phyloP scores from a whole-genome alignment of 345 rosid genomes.

The Ceriops decandra region DNA sequence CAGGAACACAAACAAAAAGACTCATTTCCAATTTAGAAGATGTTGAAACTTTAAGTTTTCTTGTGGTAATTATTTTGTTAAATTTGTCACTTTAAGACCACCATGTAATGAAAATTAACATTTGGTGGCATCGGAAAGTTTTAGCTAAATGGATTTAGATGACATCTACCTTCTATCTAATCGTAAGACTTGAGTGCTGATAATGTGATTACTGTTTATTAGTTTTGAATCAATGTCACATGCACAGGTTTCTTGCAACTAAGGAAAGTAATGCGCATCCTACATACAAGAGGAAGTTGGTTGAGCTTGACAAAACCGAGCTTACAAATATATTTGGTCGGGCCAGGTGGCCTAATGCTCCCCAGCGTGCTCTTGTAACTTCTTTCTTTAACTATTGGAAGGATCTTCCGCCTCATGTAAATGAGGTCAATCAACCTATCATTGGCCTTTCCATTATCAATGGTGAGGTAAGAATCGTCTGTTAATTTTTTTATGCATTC shows the following conservation, averaged over 20 bases:
- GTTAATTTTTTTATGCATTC: no score
- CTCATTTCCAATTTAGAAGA: no score
- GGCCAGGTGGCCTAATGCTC: conserved; percentile 86
- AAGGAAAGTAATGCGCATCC: conserved; percentile 86
- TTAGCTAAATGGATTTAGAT: no score
- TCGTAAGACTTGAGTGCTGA: no score
- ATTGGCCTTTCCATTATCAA: conserved; percentile 66
- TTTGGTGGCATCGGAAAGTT: no score
- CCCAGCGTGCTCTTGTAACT: conserved; percentile 64
- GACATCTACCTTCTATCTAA: no score
- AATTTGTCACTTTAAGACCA: no score
- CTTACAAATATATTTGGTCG: conserved; percentile 74
- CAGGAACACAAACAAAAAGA: no score
- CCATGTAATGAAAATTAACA: no score
- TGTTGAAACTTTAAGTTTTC: no score
- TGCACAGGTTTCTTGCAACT: conserved; percentile 70
- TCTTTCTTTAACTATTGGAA: conserved; percentile 68
- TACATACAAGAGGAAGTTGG: conserved; percentile 61
- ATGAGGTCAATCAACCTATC: conserved; percentile 66
- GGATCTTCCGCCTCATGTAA: conserved; percentile 46
- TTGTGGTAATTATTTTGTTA: no score
- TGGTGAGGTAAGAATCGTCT: conserved; percentile 46
- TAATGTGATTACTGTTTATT: not conserved
- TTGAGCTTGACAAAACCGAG: conserved; percentile 61
- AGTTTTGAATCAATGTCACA: not conserved